Conservation (phyloP, 768 basidiomycete species). For the Mycena capillaripes region DNA sequence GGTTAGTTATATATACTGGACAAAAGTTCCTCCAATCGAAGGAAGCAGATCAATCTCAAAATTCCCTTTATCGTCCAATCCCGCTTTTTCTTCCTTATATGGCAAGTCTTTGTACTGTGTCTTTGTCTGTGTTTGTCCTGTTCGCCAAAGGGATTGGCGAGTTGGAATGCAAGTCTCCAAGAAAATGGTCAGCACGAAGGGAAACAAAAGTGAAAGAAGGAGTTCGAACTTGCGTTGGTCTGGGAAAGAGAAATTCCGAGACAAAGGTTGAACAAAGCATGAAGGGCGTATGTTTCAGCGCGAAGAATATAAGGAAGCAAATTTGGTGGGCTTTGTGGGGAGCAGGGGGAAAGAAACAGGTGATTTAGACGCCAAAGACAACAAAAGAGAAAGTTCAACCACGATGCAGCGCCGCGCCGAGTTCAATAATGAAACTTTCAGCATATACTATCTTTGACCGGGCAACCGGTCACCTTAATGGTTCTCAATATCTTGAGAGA, state of each 20-base stretch:
- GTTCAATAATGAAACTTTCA: too few species aligned
- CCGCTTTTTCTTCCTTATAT: not conserved
- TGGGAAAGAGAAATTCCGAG: not conserved
- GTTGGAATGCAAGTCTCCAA: too few species aligned
- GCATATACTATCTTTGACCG: too few species aligned
- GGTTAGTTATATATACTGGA: not conserved
- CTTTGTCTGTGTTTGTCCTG: not conserved
- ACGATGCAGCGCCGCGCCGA: too few species aligned
- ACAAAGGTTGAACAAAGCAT: not conserved
- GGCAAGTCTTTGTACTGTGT: not conserved
- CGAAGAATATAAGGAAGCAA: not conserved
- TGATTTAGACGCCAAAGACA: too few species aligned
- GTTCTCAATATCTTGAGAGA: too few species aligned
- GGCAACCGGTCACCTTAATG: too few species aligned
- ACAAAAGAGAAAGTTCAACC: too few species aligned
- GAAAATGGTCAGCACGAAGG: not conserved
- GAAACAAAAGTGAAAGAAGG: not conserved
- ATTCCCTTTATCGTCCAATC: not conserved
- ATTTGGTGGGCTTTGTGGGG: not conserved
- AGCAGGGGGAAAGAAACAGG: not conserved
- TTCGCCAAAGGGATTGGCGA: not conserved
- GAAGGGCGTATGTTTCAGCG: too few species aligned
- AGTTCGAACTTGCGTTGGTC: not conserved
- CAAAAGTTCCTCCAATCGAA: too few species aligned
- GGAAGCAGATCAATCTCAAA: too few species aligned